A percentile compares a stretch with the other conserved stretches of the same genome.
These are phyloP conservation scores for Brasilioporus rufonigricans DNA, from an alignment of 768 basidiomycete genomes.

Conservation along the genomic window DNA sequence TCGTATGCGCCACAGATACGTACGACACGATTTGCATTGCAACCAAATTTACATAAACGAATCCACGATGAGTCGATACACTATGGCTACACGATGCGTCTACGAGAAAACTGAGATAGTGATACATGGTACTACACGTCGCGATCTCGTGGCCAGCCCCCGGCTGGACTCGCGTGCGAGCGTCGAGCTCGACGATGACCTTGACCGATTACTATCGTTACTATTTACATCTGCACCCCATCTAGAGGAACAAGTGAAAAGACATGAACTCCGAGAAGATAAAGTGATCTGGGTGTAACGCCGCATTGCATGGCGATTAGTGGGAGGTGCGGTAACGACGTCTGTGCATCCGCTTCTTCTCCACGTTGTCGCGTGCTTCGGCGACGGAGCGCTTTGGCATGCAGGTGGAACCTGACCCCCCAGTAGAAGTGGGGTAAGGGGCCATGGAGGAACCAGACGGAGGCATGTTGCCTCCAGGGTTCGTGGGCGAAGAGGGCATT, in stretches of 20 bases:
- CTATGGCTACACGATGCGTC: slow-evolving; percentile 10
- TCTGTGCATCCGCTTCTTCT: slow-evolving; percentile 16
- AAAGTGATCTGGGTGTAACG: too few relatives aligned
- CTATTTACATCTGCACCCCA: not conserved
- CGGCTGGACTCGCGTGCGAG: slow-evolving; percentile 1
- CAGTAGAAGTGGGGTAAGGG: not conserved
- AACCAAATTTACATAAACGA: too few relatives aligned
- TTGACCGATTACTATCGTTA: not conserved
- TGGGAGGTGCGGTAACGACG: slow-evolving; percentile 12
- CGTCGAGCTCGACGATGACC: slow-evolving; percentile 4
- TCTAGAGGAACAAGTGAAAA: slow-evolving; percentile 5
- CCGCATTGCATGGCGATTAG: not conserved
- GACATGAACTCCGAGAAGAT: not conserved
- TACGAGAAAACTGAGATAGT: not conserved
- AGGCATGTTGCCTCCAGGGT: not conserved
- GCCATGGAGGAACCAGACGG: not conserved
- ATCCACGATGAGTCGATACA: not conserved
- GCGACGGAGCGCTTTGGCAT: slow-evolving; percentile 12
- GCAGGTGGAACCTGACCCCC: slow-evolving; percentile 11
- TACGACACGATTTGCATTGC: too few relatives aligned
- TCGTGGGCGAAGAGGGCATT: not conserved
- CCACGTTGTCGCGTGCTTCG: not conserved
- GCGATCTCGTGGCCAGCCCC: not conserved
- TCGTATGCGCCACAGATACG: too few relatives aligned
- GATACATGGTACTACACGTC: too few relatives aligned